Evolutionary conservation across 2,329 filamentous ascomycete species (phyloP).

Genomic region (Penicillium rolfsii): DNA sequence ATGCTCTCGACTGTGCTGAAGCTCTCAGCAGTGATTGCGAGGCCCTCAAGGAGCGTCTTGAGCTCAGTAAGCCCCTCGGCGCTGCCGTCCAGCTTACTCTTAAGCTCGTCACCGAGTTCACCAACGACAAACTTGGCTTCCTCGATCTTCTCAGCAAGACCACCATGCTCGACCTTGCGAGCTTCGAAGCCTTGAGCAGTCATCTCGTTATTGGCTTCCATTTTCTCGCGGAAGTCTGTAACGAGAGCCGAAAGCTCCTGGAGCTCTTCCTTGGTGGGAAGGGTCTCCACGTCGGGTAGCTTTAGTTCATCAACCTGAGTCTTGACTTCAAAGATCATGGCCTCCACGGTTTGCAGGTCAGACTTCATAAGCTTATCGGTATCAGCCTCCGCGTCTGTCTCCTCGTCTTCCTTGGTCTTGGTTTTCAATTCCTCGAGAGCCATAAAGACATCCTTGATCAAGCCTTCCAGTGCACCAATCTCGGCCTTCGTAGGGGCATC

Average conservation of each 20-base stretch:
- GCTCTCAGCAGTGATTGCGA: conserved; percentile 62
- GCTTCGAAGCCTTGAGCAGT: conserved; percentile 81
- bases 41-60: conserved; percentile 64
- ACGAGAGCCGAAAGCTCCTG: conserved; percentile 70
- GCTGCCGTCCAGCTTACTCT: conserved; percentile 75
- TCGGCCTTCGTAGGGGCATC: conserved; percentile 77
- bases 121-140: conserved; percentile 78
- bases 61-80: conserved; percentile 65
- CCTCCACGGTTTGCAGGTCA: conserved; percentile 78
- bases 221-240: conserved; percentile 67
- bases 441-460: conserved; percentile 76
- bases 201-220: conserved; percentile 69
- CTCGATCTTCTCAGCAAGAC: conserved; percentile 74
- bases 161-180: conserved; percentile 79
- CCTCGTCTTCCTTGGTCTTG: conserved; percentile 44
- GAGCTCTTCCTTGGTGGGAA: conserved; percentile 78
- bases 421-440: conserved; percentile 71
- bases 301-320: conserved; percentile 72
- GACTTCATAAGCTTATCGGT: conserved; percentile 73
- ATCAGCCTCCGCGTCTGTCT: conserved; percentile 45
- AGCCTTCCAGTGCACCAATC: conserved; percentile 72
- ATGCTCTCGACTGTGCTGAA: conserved; percentile 61
- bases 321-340: conserved; percentile 84
- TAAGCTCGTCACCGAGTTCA: conserved; percentile 76
- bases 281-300: conserved; percentile 68